Conservation (phyloP, 345 rosid genomes). For the Eucalyptus polyanthemos region DNA sequence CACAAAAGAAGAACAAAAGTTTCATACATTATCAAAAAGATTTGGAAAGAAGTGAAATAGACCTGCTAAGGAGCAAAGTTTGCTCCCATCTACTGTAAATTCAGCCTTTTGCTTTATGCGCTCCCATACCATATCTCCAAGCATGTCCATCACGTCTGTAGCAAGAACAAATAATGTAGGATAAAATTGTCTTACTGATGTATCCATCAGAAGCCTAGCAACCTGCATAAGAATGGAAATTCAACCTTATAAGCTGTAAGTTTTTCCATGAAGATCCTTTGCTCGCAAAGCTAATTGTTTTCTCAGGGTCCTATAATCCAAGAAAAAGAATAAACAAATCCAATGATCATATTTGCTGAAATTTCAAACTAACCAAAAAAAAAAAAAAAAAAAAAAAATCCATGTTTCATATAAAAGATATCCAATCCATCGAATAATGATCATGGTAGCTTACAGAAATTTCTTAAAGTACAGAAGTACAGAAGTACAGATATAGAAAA, state of each 20-base stretch:
- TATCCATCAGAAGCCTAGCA: slow-evolving; percentile 84
- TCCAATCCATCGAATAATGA: not conserved
- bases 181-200: slow-evolving; percentile 79
- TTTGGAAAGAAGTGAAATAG: not conserved
- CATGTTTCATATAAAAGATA: not conserved
- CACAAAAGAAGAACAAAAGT: not conserved
- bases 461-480: not conserved
- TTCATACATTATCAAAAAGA: not conserved
- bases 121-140: slow-evolving; percentile 92
- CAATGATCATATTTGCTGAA: not conserved
- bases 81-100: slow-evolving; percentile 48
- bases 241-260: not conserved
- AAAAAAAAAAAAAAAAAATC: no score
- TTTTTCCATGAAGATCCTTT: not conserved
- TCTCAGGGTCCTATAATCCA: not conserved
- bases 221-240: slow-evolving; percentile 39
- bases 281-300: not conserved
- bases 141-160: slow-evolving; percentile 75
- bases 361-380: not conserved
- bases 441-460: not conserved
- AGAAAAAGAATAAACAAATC: not conserved
- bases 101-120: slow-evolving; percentile 82
- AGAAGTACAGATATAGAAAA: not conserved
- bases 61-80: slow-evolving; percentile 49
- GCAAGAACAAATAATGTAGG: slow-evolving; percentile 85